Base-by-base conservation (phyloP, 1,284 basidiomycete species). In the Fereydounia khargensis region DNA sequence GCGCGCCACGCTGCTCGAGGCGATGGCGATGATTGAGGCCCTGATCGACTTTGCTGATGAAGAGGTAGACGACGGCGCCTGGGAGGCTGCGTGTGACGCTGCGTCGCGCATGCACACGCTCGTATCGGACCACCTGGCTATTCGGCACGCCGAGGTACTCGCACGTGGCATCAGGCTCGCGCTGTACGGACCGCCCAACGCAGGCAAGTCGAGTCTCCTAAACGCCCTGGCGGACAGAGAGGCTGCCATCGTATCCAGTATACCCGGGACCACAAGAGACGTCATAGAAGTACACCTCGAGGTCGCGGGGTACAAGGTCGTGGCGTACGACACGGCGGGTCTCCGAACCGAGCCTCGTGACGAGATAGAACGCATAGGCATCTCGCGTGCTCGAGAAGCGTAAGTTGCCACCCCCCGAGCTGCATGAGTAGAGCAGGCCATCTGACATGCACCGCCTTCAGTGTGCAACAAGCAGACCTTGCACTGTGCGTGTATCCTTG, bases 41-140 rank as follows among this genome's bases (percentile, higher is more conserved):
- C 77, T 91, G 30, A 91, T 94, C 46, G 90, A 92, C 73, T 94
- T 92, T 74, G 86, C 86, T 6, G 90, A 92, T 76, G 87, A 86
- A 19, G 89, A 91, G 68, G 83, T 91, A 24, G 88, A 90, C 57
- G 85, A 86, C 25, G 86, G 84, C 16, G 81, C 85, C 2, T 85
- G 83, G 65, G 82, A 83, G 6, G 13, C 18, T 10, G 59, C 48
- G 1, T 17, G 16, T 1, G 8, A 10, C 0, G 6, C 13, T 5
- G 58, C 57, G 14, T 16, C 21, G 1, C 19, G 20, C 6, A 25
- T 67, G 16, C 33, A 34, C 0, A n/a, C 10, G 10, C 7, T 58
- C 23, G 22, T 62, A 3, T 27, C 24, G 24, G 24, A 14, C 24
- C 25, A 8, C 14, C 25, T 8, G 34, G 13, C 7, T 5, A 19